Evolutionary conservation across 2,329 filamentous ascomycete genomes (phyloP).

Genomic region (Juglanconis oblonga): DNA sequence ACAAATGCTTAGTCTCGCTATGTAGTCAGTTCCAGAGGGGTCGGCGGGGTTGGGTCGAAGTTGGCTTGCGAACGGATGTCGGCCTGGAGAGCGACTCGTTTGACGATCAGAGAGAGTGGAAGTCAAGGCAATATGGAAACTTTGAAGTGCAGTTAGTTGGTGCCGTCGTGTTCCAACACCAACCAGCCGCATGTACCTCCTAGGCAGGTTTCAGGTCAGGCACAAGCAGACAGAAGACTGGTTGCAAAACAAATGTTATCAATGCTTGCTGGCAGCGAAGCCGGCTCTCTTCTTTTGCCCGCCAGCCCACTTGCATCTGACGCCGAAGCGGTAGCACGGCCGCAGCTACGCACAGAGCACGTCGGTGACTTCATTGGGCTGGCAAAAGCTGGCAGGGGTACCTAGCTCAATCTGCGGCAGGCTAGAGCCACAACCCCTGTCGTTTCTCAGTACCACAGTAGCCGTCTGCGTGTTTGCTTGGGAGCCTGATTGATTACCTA

Average conservation of each 20-base stretch:
- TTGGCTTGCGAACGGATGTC: background rate
- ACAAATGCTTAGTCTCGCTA: no score
- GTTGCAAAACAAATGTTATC: no score
- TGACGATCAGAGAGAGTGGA: no score
- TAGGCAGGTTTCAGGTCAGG: no score
- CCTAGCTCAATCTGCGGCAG: background rate
- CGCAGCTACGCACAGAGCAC: background rate
- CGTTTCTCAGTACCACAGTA: background rate
- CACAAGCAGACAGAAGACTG: no score
- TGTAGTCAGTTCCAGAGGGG: background rate
- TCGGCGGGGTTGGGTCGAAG: background rate
- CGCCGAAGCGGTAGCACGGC: background rate
- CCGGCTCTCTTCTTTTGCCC: no score
- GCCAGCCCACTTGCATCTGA: background rate
- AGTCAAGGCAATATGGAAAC: no score
- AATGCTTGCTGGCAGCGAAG: no score
- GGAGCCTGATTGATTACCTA: constrained; percentile 20
- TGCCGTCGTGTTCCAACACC: no score
- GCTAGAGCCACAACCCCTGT: background rate
- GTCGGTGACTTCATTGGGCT: constrained; percentile 14
- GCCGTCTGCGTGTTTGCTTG: constrained; percentile 13
- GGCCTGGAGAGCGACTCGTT: no score
- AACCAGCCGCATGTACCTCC: no score
- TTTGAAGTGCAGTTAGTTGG: no score
- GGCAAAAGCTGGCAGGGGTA: background rate